These are phyloP conservation scores for Aureobasidium sp. DNA, from an alignment of 2,329 filamentous ascomycete species.

Conservation along the genomic window DNA sequence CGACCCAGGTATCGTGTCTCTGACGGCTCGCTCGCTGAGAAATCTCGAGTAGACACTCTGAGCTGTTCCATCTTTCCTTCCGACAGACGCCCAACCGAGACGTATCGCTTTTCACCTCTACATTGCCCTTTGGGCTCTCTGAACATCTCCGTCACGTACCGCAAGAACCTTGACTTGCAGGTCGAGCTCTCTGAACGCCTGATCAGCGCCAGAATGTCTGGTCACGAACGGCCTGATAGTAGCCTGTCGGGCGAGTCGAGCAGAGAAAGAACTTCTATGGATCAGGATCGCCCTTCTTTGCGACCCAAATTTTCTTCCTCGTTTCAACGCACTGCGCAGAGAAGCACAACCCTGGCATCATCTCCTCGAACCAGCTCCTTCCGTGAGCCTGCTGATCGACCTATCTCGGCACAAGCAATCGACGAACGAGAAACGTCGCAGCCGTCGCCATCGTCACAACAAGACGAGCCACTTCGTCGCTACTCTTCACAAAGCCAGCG, in stretches of 20 bases:
- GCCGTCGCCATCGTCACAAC: neutral
- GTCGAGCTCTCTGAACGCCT: constrained; percentile 88
- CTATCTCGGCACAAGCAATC: constrained; percentile 3
- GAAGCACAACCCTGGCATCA: neutral
- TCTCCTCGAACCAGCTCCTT: constrained; percentile 13
- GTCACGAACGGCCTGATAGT: constrained; percentile 7
- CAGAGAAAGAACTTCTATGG: constrained; percentile 8
- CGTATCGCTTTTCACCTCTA: constrained; percentile 74
- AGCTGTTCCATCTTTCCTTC: constrained; percentile 62
- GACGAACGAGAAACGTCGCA: neutral
- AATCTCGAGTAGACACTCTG: constrained; percentile 58
- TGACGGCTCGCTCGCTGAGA: constrained; percentile 43
- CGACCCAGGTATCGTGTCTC: constrained; percentile 75
- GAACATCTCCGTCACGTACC: constrained; percentile 73
- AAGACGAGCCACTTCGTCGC: constrained; percentile 8
- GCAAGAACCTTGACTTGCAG: constrained; percentile 82
- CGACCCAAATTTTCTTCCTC: neutral
- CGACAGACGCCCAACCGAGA: constrained; percentile 49
- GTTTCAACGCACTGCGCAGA: neutral
- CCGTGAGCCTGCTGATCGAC: constrained; percentile 16
- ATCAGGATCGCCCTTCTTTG: constrained; percentile 7
- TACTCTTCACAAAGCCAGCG: constrained; percentile 4
- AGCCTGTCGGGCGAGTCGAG: neutral
- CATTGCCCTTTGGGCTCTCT: constrained; percentile 83
- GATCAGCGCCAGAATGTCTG: constrained; percentile 9